Percentiles rank a stretch among this genome's conserved stretches.
Evolutionary conservation across 495 filamentous ascomycete species (phyloP).

Genomic region (Xylaria flabelliformis): DNA sequence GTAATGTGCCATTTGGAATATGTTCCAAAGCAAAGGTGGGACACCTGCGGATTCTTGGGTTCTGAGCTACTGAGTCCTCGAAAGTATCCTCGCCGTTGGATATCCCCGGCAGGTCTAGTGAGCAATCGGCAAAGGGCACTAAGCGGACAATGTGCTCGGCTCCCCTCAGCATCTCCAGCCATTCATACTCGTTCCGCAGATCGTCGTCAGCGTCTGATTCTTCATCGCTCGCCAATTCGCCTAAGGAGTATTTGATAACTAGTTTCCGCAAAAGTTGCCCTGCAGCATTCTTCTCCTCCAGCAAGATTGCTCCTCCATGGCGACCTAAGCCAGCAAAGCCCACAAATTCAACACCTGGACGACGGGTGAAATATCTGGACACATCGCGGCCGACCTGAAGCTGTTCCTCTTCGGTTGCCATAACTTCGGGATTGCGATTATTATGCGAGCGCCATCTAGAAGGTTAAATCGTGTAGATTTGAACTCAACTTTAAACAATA

Average conservation of each 20-base stretch:
- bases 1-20: slow-evolving; percentile 21
- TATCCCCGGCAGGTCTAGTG: slow-evolving; percentile 15
- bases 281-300: background rate
- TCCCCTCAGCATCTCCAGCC: slow-evolving; percentile 26
- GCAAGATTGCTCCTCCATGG: background rate
- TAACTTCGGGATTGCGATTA: background rate
- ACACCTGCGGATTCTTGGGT: background rate
- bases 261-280: slow-evolving; percentile 6
- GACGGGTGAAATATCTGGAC: background rate
- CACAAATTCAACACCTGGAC: background rate
- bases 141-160: slow-evolving; percentile 33
- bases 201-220: slow-evolving; percentile 1
- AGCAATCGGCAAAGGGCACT: slow-evolving; percentile 18
- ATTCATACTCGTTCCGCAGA: slow-evolving; percentile 29
- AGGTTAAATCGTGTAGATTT: background rate
- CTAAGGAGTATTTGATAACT: slow-evolving; percentile 34
- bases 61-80: background rate
- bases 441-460: too few species aligned
- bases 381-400: slow-evolving; percentile 5
- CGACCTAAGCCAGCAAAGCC: slow-evolving; percentile 18
- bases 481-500: background rate
- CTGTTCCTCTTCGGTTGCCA: background rate
- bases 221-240: background rate
- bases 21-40: slow-evolving; percentile 33
- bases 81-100: background rate